phyloP scores from a whole-genome alignment of 495 filamentous ascomycete genomes.

The Aspergillus conjunctus region DNA sequence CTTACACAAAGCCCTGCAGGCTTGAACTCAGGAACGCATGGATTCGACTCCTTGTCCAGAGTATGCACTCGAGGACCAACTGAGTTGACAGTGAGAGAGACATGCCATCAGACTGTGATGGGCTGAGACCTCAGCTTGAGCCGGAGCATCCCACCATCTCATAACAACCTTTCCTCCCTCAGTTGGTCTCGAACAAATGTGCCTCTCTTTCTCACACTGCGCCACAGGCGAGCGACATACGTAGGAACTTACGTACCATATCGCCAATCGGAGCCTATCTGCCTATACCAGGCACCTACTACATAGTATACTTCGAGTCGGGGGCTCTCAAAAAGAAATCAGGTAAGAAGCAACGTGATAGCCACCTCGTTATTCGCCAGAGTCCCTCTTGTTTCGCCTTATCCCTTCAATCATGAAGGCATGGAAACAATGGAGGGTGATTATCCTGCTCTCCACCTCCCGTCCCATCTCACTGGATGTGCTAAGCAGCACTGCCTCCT shows the following conservation, averaged over 20 bases:
- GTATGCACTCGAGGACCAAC: background rate
- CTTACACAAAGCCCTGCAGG: background rate
- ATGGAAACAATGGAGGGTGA: background rate
- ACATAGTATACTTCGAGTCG: background rate
- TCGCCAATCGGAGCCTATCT: background rate
- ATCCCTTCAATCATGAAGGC: background rate
- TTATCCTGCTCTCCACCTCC: background rate
- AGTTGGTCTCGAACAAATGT: background rate
- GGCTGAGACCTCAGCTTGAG: background rate
- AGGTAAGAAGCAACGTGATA: background rate
- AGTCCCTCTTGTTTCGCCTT: background rate
- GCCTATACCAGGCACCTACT: background rate
- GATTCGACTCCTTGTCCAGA: background rate
- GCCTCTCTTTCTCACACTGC: background rate
- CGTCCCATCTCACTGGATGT: background rate
- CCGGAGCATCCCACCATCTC: background rate
- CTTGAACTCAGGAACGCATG: constrained; percentile 6
- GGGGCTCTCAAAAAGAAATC: background rate
- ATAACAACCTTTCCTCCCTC: background rate
- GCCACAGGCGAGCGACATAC: background rate
- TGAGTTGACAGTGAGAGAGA: background rate
- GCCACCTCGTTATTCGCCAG: background rate
- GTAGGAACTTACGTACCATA: background rate
- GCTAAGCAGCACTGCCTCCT: constrained; percentile 14
- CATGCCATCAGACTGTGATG: background rate